Evolutionary conservation across 257 asterid genomes (phyloP), one percentile per base, ranked within the genome.

Genomic region (Plantago ovata): DNA sequence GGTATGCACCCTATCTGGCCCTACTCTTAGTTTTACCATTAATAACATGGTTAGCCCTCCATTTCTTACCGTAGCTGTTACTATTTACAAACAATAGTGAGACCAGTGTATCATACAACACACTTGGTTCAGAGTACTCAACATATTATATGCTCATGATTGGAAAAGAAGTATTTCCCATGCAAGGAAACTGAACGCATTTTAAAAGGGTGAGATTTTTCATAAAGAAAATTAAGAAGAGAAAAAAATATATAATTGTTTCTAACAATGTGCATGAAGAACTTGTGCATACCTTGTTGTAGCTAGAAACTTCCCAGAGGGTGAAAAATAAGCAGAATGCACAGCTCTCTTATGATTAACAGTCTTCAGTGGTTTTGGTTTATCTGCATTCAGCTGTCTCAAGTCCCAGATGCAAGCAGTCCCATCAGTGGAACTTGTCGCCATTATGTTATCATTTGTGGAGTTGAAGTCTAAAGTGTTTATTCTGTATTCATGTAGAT

Each of bases 361-460:
- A 38, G 72, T 72, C 63, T 45, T 79, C 76, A 91, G 60, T 41
- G 86, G 58, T 47, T 65, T 62, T 28, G 74, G 75, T 53, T 57
- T 69, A 42, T 69, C 59, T 23, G 73, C 75, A 59, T 68, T 61
- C 56, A 80, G 69, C 48, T 53, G 58, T 72, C 96, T 79, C 84
- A 92, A 70, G 76, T 92, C 98, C 98, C 98, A 88, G 63, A 92
- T 79, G 74, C 94, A 80, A 69, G 91, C 98, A 49, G 90, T 78
- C 61, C 84, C 81, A 68, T 88, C 95, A 16, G 87, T 73, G 47
- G 95, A 85, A 64, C 98, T 79, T 56, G 96, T 92, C 42, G 85
- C 94, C 80, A 92, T 70, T 61, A 75, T 53, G 28, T 82, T 79
- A 69, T 64, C 77, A 67, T 79, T 77, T 46, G 78, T 82, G 10